Base-by-base conservation (phyloP, 2,329 filamentous ascomycete genomes). In the Pseudocercospora cruenta region DNA sequence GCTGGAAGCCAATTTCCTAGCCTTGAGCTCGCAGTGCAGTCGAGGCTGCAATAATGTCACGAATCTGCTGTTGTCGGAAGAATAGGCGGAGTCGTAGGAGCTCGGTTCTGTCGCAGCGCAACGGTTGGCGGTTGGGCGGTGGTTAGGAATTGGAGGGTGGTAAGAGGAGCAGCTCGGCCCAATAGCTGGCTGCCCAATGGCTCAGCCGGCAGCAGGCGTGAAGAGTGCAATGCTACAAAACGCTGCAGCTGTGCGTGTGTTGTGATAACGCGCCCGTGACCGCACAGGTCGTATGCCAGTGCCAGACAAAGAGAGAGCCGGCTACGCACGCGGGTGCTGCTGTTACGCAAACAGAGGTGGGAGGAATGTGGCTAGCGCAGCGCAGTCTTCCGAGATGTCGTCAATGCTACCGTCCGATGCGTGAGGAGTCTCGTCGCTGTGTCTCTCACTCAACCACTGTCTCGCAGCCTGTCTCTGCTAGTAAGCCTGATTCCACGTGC, bases 1-100 rank as follows among this genome's bases (percentile, higher is more conserved):
- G 53, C 26, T 22, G 63, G 63, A 64, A 49, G 68, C 70, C 70
- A 70, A 70, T 65, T 58, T 71, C 49, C 60, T 67, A 3, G 62
- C 62, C 65, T 61, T 60, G 61, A 19, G 63, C 59, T 26, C 51
- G 49, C 39, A 54, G 33, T 28, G 49, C 12, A n/a, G 61, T 31
- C 39, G 57, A 58, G 54, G 55, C 55, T 39, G 55, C 24, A 43
- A 43, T 19, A 43, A 43, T 19, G 39, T 43, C 39, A 43, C 39
- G 39, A 19, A 43, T 43, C 14, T 43, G 39, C 16, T 19, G 39
- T 6, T 43, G 39, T 43, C 39, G 39, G 39, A 43, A 43, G 39
- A 43, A 36, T 59, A 31, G 31, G 57, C 62, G 22, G 47, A 7
- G 33, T 55, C 49, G 39, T 45, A 55, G 51, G 51, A 24, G 24